These are phyloP conservation scores for Aureobasidium zeae DNA, from an alignment of 2,329 filamentous ascomycete species.

Conservation along the genomic window DNA sequence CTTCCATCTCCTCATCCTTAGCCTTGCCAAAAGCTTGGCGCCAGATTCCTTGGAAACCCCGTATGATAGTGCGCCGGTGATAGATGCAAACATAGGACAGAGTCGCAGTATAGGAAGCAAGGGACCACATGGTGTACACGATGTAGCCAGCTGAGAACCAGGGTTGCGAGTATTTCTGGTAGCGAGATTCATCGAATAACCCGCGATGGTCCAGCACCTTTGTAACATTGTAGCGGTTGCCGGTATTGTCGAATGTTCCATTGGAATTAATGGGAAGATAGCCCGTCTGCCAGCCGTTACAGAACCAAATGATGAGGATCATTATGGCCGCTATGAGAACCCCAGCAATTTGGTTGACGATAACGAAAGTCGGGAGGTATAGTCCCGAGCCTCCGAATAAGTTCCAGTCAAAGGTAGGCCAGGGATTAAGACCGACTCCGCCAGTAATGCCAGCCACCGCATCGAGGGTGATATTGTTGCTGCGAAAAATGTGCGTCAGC, in stretches of 20 bases:
- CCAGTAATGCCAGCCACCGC: no score
- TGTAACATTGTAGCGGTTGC: slow-evolving; percentile 69
- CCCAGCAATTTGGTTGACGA: no score
- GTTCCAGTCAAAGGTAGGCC: no score
- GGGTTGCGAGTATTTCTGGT: slow-evolving; percentile 74
- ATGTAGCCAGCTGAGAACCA: slow-evolving; percentile 83
- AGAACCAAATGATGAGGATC: no score
- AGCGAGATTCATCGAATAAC: slow-evolving; percentile 66
- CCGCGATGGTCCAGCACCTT: slow-evolving; percentile 71
- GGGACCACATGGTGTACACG: no score
- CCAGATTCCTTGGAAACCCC: no score
- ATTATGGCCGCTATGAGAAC: slow-evolving; percentile 74
- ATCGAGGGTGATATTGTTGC: no score
- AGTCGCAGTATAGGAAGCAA: slow-evolving; percentile 69
- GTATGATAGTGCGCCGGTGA: slow-evolving; percentile 71
- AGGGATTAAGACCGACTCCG: no score
- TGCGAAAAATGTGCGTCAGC: no score
- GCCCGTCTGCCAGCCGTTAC: no score
- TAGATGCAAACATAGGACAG: slow-evolving; percentile 74
- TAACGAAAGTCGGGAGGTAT: no score
- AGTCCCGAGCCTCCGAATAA: no score
- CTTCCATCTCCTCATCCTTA: slow-evolving; percentile 42
- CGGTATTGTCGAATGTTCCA: slow-evolving; percentile 76
- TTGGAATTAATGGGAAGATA: slow-evolving; percentile 82
- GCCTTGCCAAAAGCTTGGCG: slow-evolving; percentile 53